Evolutionary conservation across 805 yeast species (phyloP).

Genomic region (Metschnikowia cerradonensis): DNA sequence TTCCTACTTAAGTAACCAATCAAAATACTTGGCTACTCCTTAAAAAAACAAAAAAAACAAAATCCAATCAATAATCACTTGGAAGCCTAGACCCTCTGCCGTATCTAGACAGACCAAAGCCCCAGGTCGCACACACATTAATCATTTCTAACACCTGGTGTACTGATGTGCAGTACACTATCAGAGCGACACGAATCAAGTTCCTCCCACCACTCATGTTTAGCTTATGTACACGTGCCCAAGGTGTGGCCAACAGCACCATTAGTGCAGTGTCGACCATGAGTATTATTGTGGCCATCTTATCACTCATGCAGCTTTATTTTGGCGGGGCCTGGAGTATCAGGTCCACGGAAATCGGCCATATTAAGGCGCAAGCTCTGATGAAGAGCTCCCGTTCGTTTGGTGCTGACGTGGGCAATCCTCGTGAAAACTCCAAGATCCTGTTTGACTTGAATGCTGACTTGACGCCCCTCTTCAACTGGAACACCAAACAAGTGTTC

Average conservation of each 20-base stretch:
- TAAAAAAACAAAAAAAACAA: too few species aligned
- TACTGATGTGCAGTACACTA: too few species aligned
- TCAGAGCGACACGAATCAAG: background rate
- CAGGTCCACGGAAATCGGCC: conserved; percentile 33
- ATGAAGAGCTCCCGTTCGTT: conserved; percentile 54
- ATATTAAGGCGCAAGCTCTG: conserved; percentile 37
- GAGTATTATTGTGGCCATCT: conserved; percentile 42
- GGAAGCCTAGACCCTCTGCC: too few species aligned
- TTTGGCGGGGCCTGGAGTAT: conserved; percentile 42
- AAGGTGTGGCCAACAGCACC: conserved; percentile 50
- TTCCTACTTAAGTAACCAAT: too few species aligned
- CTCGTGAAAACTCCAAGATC: conserved; percentile 73
- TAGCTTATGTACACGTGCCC: conserved; percentile 36
- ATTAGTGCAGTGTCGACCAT: conserved; percentile 49
- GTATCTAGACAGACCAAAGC: too few species aligned
- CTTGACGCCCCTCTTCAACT: conserved; percentile 76
- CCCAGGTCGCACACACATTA: too few species aligned
- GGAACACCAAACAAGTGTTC: conserved; percentile 97
- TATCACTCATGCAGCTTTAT: conserved; percentile 49
- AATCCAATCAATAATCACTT: too few species aligned
- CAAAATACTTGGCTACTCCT: too few species aligned
- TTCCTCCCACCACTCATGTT: conserved; percentile 23
- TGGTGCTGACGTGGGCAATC: conserved; percentile 63
- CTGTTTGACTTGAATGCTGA: conserved; percentile 73
- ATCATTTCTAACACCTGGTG: too few species aligned